Conservation (phyloP, 2,329 filamentous ascomycete genomes). For the Pseudogymnoascus sp. region DNA sequence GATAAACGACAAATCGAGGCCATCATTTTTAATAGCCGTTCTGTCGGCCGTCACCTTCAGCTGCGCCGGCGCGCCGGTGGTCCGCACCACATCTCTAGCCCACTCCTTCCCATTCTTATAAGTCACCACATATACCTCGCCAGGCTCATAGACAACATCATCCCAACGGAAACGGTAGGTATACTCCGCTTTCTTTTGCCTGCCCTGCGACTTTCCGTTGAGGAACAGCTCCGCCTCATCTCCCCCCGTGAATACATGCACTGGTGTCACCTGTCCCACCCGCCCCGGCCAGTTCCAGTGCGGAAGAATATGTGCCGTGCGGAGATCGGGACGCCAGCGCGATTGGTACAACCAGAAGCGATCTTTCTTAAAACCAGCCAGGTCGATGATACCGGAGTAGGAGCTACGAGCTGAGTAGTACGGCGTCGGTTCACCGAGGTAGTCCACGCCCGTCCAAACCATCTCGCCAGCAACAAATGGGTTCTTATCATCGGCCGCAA, state of each 20-base stretch:
- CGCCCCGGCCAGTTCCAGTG: constrained; percentile 51
- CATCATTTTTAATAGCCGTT: constrained; percentile 35
- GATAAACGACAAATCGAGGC: constrained; percentile 40
- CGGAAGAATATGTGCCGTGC: constrained; percentile 45
- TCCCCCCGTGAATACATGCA: constrained; percentile 45
- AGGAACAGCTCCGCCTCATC: constrained; percentile 50
- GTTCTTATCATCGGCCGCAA: constrained; percentile 39
- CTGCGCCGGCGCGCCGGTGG: constrained; percentile 33
- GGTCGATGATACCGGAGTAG: constrained; percentile 50
- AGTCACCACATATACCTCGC: constrained; percentile 37
- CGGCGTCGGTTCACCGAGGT: constrained; percentile 44
- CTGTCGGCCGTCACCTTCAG: constrained; percentile 38
- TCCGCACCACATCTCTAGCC: constrained; percentile 37
- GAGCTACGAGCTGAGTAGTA: constrained; percentile 40
- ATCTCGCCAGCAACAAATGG: constrained; percentile 47
- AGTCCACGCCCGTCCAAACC: constrained; percentile 46
- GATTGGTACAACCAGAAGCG: constrained; percentile 49
- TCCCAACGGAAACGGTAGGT: constrained; percentile 48
- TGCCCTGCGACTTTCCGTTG: constrained; percentile 41
- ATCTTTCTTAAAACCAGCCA: constrained; percentile 31
- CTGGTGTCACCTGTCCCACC: constrained; percentile 41
- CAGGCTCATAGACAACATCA: constrained; percentile 40
- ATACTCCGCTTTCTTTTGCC: constrained; percentile 29
- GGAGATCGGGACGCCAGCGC: constrained; percentile 42
- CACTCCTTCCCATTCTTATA: constrained; percentile 28